phyloP scores from a whole-genome alignment of 106 monocot genomes.

The Apostasia shenzhenica region DNA sequence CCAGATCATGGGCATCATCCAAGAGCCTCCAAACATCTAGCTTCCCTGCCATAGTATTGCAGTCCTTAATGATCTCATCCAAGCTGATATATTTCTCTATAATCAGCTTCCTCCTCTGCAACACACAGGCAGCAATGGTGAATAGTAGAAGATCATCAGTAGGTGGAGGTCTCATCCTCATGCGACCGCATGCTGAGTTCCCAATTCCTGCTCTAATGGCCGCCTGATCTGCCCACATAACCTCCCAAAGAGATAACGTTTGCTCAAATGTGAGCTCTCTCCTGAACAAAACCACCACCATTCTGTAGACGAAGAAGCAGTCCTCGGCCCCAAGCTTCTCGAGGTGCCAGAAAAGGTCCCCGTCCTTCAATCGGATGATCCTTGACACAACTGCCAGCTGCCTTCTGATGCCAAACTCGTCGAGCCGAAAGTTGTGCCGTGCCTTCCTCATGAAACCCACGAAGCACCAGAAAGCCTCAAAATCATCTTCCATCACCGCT shows the following conservation, averaged over 20 bases:
- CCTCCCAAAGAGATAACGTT: constrained; percentile 83
- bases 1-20: constrained; percentile 84
- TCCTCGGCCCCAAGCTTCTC: constrained; percentile 86
- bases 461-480: constrained; percentile 90
- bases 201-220: constrained; percentile 64
- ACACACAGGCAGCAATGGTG: constrained; percentile 83
- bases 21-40: constrained; percentile 84
- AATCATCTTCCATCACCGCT: constrained; percentile 70
- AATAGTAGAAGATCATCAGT: constrained; percentile 71
- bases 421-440: constrained; percentile 83
- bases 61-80: constrained; percentile 81
- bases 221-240: constrained; percentile 94
- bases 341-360: constrained; percentile 59
- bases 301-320: constrained; percentile 90
- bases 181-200: constrained; percentile 55
- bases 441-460: constrained; percentile 89
- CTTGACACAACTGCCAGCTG: constrained; percentile 61
- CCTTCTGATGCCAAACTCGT: constrained; percentile 79
- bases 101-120: constrained; percentile 72
- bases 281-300: constrained; percentile 84
- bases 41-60: constrained; percentile 66
- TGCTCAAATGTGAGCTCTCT: constrained; percentile 84
- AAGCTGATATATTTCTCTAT: constrained; percentile 78
- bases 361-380: constrained; percentile 75
- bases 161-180: constrained; percentile 55